Conservation (phyloP, 2,329 filamentous ascomycete genomes). For the Xylaria sp. region DNA sequence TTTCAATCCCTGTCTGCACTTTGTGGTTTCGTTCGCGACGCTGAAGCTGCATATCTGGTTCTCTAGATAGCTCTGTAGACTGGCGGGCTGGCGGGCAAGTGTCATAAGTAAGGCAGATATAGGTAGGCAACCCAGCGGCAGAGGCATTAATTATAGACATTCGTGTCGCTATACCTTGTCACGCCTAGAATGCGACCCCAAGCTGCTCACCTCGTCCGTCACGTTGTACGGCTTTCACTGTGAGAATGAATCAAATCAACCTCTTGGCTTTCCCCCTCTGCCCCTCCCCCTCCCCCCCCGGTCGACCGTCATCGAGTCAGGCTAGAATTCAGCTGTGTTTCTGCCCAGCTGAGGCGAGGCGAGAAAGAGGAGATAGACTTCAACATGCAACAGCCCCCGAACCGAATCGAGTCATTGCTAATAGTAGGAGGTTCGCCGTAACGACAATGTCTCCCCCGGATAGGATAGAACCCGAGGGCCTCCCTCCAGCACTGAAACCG, state of each 20-base stretch:
- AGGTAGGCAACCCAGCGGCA: neutral
- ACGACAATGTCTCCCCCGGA: neutral
- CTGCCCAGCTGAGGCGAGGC: constrained; percentile 14
- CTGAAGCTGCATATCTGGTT: neutral
- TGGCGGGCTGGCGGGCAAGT: neutral
- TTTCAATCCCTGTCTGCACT: neutral
- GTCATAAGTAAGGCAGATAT: constrained; percentile 11
- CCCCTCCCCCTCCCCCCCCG: neutral
- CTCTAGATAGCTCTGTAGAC: neutral
- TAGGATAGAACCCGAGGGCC: neutral
- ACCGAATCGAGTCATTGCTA: neutral
- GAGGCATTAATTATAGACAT: constrained; percentile 3
- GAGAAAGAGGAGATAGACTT: neutral
- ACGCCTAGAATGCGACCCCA: constrained; percentile 12
- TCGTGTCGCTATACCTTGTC: constrained; percentile 11
- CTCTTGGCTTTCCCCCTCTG: neutral
- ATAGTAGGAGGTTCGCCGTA: constrained; percentile 13
- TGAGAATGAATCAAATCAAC: neutral
- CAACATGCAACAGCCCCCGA: constrained; percentile 5
- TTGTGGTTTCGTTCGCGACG: neutral
- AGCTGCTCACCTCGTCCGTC: neutral
- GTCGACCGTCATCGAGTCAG: neutral
- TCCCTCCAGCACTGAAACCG: neutral
- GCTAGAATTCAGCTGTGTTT: neutral
- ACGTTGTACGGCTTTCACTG: neutral